phyloP scores from a whole-genome alignment of 169 alveolate species.

The Amoebophrya sp. region DNA sequence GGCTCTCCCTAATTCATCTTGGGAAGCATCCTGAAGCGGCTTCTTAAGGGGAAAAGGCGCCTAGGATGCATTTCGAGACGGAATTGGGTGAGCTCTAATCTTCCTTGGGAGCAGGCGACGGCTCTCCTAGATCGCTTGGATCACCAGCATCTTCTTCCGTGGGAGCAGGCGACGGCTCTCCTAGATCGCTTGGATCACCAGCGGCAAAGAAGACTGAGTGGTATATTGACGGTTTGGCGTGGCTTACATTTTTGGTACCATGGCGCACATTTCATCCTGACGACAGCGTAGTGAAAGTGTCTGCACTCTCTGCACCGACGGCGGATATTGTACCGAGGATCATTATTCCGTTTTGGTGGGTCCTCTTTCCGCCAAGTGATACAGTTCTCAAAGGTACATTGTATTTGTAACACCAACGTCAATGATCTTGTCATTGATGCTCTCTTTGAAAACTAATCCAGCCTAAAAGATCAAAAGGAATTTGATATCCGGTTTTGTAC shows the following conservation, averaged over 20 bases:
- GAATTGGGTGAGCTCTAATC: too few relatives aligned
- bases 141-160: not conserved
- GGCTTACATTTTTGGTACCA: not conserved
- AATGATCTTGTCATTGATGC: too few relatives aligned
- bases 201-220: not conserved
- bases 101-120: too few relatives aligned
- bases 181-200: too few relatives aligned
- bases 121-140: not conserved
- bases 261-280: not conserved
- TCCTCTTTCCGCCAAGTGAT: not conserved
- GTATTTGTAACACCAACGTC: too few relatives aligned
- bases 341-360: not conserved
- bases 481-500: too few relatives aligned
- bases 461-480: too few relatives aligned
- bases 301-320: not conserved
- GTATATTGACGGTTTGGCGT: not conserved
- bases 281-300: not conserved
- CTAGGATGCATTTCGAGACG: too few relatives aligned
- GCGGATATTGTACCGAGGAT: not conserved
- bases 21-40: too few relatives aligned
- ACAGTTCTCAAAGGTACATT: not conserved
- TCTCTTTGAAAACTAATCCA: too few relatives aligned
- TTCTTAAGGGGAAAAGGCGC: too few relatives aligned
- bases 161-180: not conserved
- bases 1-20: too few relatives aligned